phyloP scores from a whole-genome alignment of 352 stramenopile species.

The Phytopythium cucurbitacearum region DNA sequence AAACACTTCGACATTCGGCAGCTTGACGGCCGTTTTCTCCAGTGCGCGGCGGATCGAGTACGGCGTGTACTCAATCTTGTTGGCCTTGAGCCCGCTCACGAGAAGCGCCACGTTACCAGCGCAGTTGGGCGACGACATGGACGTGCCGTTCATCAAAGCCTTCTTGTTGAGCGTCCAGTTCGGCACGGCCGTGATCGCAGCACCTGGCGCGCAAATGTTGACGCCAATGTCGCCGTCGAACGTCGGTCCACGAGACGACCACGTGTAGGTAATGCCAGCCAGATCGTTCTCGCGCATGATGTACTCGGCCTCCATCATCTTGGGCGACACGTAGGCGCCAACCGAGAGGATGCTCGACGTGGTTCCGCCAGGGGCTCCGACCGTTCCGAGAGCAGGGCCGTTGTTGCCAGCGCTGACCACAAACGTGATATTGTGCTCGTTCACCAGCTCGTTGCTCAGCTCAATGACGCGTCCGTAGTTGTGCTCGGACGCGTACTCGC shows the following conservation, averaged over 20 bases:
- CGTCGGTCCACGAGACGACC: slow-evolving; percentile 89
- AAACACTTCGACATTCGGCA: slow-evolving; percentile 68
- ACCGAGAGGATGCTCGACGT: slow-evolving; percentile 89
- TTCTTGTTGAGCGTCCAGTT: slow-evolving; percentile 96
- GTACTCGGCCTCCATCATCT: slow-evolving; percentile 93
- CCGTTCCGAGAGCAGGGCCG: slow-evolving; percentile 92
- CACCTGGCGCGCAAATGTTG: slow-evolving; percentile 91
- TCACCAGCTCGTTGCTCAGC: slow-evolving; percentile 87
- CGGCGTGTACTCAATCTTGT: slow-evolving; percentile 77
- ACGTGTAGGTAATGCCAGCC: slow-evolving; percentile 85
- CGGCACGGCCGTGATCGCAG: slow-evolving; percentile 92
- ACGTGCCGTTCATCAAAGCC: slow-evolving; percentile 97
- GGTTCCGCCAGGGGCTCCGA: slow-evolving; percentile 90
- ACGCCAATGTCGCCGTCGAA: slow-evolving; percentile 91
- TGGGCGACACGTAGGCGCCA: slow-evolving; percentile 92
- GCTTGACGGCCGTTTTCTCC: slow-evolving; percentile 71
- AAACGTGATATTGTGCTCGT: slow-evolving; percentile 92
- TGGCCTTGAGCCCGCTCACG: slow-evolving; percentile 87
- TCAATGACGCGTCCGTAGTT: slow-evolving; percentile 89
- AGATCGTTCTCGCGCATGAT: slow-evolving; percentile 76
- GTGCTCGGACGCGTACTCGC: slow-evolving; percentile 88
- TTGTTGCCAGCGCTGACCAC: slow-evolving; percentile 94
- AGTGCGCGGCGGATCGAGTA: slow-evolving; percentile 86
- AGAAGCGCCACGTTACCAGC: slow-evolving; percentile 92
- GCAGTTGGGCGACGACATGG: slow-evolving; percentile 95